These are phyloP conservation scores for Saturnispora saitoi DNA, from an alignment of 805 yeast genomes.

Conservation along the genomic window DNA sequence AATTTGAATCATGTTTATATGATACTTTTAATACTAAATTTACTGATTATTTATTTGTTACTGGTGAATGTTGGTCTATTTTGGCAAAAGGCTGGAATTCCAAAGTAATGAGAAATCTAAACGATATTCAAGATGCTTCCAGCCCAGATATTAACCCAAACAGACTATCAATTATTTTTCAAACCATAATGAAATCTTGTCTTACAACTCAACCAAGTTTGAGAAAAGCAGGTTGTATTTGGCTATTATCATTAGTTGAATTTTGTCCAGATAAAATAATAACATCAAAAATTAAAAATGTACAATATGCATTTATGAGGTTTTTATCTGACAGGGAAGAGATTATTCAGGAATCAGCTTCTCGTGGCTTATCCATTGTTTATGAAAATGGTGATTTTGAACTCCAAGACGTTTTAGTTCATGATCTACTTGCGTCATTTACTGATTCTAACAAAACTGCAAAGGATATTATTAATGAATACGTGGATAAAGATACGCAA, in stretches of 20 bases:
- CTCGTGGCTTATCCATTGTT: constrained; percentile 75
- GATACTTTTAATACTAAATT: constrained; percentile 60
- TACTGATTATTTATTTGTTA: constrained; percentile 63
- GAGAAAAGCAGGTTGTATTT: constrained; percentile 70
- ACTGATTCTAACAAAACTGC: constrained; percentile 52
- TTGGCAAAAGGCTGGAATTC: constrained; percentile 74
- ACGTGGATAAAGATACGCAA: constrained; percentile 70
- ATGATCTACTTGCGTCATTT: constrained; percentile 64
- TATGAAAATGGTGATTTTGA: constrained; percentile 69
- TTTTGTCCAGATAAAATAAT: constrained; percentile 47
- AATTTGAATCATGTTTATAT: constrained; percentile 38
- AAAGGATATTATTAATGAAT: constrained; percentile 45
- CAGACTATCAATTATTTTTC: constrained; percentile 32
- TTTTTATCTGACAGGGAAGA: constrained; percentile 79
- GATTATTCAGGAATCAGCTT: constrained; percentile 83
- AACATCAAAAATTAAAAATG: constrained; percentile 41
- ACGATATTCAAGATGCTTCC: constrained; percentile 56
- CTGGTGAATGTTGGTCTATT: constrained; percentile 77
- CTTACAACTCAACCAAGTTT: constrained; percentile 62
- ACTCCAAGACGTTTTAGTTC: constrained; percentile 63
- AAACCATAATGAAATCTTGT: constrained; percentile 43
- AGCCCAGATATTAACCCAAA: constrained; percentile 19
- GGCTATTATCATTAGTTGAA: constrained; percentile 77
- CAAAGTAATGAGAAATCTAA: constrained; percentile 37
- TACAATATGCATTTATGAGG: constrained; percentile 69